Evolutionary conservation across 345 rosid species (phyloP), one percentile per base, ranked within the genome.

Genomic region (Laguncularia racemosa): DNA sequence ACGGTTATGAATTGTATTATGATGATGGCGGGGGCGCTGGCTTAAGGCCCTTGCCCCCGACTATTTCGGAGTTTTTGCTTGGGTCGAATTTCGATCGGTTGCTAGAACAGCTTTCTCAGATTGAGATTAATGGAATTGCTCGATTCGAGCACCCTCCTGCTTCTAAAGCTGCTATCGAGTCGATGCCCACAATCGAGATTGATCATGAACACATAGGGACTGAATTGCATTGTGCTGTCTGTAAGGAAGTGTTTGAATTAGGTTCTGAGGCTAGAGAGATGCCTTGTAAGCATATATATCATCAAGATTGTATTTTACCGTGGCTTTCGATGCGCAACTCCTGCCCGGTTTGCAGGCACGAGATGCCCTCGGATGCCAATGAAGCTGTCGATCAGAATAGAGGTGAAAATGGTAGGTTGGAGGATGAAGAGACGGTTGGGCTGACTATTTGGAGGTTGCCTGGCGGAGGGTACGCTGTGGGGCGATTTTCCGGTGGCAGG

Each of bases 281-380:
- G 99, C 99, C 99, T 0, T 93, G 99, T 53, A 88, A 89, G 55
- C 99, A 93, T 14, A 73, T 93, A 2, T 93, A 89, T 47, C 99
- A 93, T 73, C 73, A 89, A 0, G 95, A 85, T 56, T 93, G 99
- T 15, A 93, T 93, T 20, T 84, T 93, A 19, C 97, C 99, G 0
- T 93, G 99, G 99, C 84, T 93, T 3, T 81, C 84, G 0, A 57
- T 93, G 50, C 72, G 96, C 1, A 93, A 89, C 58, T 93, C 99
- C 0, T 93, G 99, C 43, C 99, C 99, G 0, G 90, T 93, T 43
- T 93, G 97, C 63, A 91, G 99, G 18, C 90, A 87, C 16, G 97
- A 93, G 71, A 69, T 93, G 21, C 97, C 96, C 1, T 48, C 71
- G 0, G 85, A 63, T 8, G 77, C 45, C 50, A 57, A 20, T 45